These are phyloP conservation scores for Penicillium aurantiogriseum DNA, from an alignment of 2,329 filamentous ascomycete species.

Conservation along the genomic window DNA sequence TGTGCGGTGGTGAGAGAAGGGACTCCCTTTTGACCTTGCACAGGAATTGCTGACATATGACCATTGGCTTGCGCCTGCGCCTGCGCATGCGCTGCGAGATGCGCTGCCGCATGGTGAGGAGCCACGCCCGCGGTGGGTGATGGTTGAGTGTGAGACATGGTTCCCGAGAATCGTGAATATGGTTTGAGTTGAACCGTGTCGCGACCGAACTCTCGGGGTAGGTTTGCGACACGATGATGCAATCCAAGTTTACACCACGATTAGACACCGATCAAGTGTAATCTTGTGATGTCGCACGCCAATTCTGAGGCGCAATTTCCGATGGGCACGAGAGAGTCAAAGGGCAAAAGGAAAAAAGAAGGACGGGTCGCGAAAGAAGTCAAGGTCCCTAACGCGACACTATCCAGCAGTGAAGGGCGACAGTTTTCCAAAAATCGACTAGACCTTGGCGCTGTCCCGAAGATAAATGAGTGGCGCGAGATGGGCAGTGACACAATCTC, in stretches of 20 bases:
- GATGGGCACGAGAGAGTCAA: not conserved
- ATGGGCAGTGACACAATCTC: slow-evolving; percentile 8
- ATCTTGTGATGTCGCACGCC: not conserved
- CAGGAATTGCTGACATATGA: slow-evolving; percentile 58
- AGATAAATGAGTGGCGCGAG: slow-evolving; percentile 7
- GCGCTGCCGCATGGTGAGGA: slow-evolving; percentile 53
- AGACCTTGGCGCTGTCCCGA: slow-evolving; percentile 2
- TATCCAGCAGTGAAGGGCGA: slow-evolving; percentile 7
- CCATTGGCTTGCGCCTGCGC: slow-evolving; percentile 40
- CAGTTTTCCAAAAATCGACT: slow-evolving; percentile 3
- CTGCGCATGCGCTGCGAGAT: slow-evolving; percentile 31
- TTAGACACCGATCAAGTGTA: not conserved
- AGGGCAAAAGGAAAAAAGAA: not conserved
- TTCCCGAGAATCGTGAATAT: slow-evolving; percentile 17
- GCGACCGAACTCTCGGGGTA: slow-evolving; percentile 13
- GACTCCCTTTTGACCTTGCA: slow-evolving; percentile 54
- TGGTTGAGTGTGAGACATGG: slow-evolving; percentile 75
- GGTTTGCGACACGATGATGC: slow-evolving; percentile 36
- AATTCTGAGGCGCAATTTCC: slow-evolving; percentile 1
- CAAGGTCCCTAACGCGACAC: slow-evolving; percentile 8
- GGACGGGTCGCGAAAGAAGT: not conserved
- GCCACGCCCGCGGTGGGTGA: slow-evolving; percentile 75
- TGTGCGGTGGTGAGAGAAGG: slow-evolving; percentile 67
- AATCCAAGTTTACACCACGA: slow-evolving; percentile 18
- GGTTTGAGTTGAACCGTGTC: slow-evolving; percentile 19